Evolutionary conservation across 257 asterid species (phyloP).

Genomic region (Knoxia roxburghii): DNA sequence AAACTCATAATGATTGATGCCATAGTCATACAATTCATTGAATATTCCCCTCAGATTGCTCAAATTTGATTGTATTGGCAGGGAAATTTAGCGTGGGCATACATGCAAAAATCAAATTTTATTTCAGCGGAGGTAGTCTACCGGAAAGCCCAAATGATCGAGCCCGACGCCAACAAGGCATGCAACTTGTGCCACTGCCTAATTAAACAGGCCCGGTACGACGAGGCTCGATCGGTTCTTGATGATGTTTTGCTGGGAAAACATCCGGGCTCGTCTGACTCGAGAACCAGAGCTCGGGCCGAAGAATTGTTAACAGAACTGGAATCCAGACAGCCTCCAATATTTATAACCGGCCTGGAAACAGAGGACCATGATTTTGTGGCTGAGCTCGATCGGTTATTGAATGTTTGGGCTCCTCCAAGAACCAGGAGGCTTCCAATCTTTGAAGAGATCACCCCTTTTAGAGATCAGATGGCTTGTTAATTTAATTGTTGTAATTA

Average conservation of each 20-base stretch:
- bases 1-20: too few species aligned
- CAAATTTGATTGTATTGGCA: too few species aligned
- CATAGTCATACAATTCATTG: too few species aligned
- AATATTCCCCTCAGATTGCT: too few species aligned
- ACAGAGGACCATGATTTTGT: conserved; percentile 49
- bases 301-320: conserved; percentile 45
- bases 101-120: conserved; percentile 67
- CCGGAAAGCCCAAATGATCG: conserved; percentile 82
- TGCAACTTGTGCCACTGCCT: conserved; percentile 70
- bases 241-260: conserved; percentile 46
- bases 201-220: conserved; percentile 46
- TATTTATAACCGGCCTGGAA: conserved; percentile 21
- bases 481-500: conserved; percentile 7
- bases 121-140: conserved; percentile 78
- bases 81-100: conserved; percentile 95
- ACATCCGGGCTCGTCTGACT: conserved; percentile 59
- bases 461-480: conserved; percentile 79
- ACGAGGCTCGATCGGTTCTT: conserved; percentile 54
- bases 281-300: conserved; percentile 48
- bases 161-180: conserved; percentile 79
- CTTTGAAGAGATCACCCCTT: conserved; percentile 72
- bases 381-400: conserved; percentile 44
- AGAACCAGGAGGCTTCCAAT: conserved; percentile 77
- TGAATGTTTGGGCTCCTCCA: conserved; percentile 54
- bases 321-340: conserved; percentile 23